These are phyloP conservation scores for Podospora appendiculata DNA, from an alignment of 495 filamentous ascomycete genomes.

Conservation along the genomic window DNA sequence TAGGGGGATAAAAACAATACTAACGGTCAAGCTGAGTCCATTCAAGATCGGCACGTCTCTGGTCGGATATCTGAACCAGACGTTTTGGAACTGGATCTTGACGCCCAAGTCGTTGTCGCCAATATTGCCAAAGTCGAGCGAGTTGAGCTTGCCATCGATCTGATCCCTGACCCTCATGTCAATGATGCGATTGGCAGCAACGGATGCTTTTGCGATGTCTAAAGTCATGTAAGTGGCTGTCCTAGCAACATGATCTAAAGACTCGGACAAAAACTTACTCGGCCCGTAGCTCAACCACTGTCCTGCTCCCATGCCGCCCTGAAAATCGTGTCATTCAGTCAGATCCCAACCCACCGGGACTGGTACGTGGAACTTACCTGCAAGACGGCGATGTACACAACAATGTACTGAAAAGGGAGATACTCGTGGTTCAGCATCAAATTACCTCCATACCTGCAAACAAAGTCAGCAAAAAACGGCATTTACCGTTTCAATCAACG, in stretches of 20 bases:
- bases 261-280: constrained; percentile 25
- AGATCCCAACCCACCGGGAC: not conserved
- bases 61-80: constrained; percentile 55
- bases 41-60: constrained; percentile 43
- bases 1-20: not conserved
- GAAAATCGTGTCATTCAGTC: not conserved
- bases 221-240: constrained; percentile 8
- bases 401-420: constrained; percentile 38
- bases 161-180: constrained; percentile 29
- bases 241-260: not conserved
- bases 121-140: constrained; percentile 19
- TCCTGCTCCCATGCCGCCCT: constrained; percentile 35
- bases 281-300: constrained; percentile 41
- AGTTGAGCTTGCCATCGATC: constrained; percentile 16
- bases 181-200: constrained; percentile 49
- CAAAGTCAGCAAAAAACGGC: not conserved
- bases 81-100: constrained; percentile 46
- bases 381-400: constrained; percentile 40
- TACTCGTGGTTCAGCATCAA: constrained; percentile 36
- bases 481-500: not conserved
- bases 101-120: constrained; percentile 40
- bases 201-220: constrained; percentile 52
- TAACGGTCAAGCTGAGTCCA: constrained; percentile 40
- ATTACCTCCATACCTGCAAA: constrained; percentile 34
- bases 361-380: constrained; percentile 23